A percentile compares a stretch with the other conserved stretches of the same genome.
These are phyloP conservation scores for Mycena leptocephala DNA, from an alignment of 768 basidiomycete genomes.

Conservation along the genomic window DNA sequence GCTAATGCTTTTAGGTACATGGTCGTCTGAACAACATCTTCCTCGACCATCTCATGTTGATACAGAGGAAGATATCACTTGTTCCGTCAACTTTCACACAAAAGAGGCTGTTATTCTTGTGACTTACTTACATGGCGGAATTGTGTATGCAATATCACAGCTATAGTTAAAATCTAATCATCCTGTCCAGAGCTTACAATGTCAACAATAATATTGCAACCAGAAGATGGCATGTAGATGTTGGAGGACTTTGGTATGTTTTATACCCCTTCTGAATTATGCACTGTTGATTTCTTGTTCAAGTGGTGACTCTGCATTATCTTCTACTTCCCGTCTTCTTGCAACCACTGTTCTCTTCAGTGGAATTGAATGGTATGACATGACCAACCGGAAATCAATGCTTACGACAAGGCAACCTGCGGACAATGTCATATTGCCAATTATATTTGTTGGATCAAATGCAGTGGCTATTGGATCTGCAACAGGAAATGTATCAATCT, in stretches of 20 bases:
- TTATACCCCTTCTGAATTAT: background rate
- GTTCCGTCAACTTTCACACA: background rate
- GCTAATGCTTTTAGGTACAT: background rate
- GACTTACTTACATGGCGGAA: background rate
- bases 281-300: background rate
- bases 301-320: slow-evolving; percentile 1
- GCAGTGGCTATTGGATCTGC: background rate
- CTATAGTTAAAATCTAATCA: background rate
- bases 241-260: background rate
- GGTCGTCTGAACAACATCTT: background rate
- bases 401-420: background rate
- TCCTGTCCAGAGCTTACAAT: background rate
- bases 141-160: background rate
- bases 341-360: background rate
- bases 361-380: background rate
- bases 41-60: background rate
- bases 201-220: background rate
- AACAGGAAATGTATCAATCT: background rate
- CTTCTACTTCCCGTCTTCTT: background rate
- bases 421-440: background rate
- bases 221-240: background rate
- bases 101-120: background rate
- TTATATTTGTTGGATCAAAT: background rate
- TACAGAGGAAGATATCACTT: background rate
- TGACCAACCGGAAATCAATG: too few relatives aligned